Base-by-base conservation (phyloP, 495 filamentous ascomycete genomes). In the Daldinia childiae region DNA sequence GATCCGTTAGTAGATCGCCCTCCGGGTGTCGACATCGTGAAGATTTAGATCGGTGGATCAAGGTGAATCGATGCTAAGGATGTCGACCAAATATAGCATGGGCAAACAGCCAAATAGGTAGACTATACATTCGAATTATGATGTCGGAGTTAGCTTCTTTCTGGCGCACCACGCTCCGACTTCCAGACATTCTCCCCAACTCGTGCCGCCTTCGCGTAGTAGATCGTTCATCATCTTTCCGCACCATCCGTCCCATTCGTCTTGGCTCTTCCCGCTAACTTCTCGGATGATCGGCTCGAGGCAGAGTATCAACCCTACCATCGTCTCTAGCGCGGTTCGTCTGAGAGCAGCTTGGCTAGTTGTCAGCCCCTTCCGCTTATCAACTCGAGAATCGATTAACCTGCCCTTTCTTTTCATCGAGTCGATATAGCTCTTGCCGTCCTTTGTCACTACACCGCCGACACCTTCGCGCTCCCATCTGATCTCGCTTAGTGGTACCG, bases 221-320 rank as follows among this genome's bases (percentile, higher is more conserved):
- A 97, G 82, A 81, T 94, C 91, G 45, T 86, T 86, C 83, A 91
- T 95, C 91, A 97, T 92, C 72, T 90, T 92, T 36, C 91, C 88
- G 82, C 91, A 89, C 94, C 93, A 97, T 43, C 88, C 83, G 78
- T 97, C 92, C 93, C 93, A 98, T 80, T 97, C 95, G 69, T 96
- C 92, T 74, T 91, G 88, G 73, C 90, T 91, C 82, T 97, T 95
- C 27, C 89, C 91, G 73, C 92, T 94, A 34, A 88, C 88, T 72
- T 97, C 92, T 75, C 91, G 88, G 64, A 97, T 81, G 36, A 95
- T 79, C 29, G 93, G 93, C 79, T 97, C 94, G 79, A 98, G 82
- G 61, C 88, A 89, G 73, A 97, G 93, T 26, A 97, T 94, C 87
- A 93, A 88, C 75, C 94, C 90, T 61, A 94, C 88, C n/a, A 93